A percentile compares a stretch with the other conserved stretches of the same genome.
Conservation (phyloP, 352 stramenopile species). For the Pythium sp. region DNA sequence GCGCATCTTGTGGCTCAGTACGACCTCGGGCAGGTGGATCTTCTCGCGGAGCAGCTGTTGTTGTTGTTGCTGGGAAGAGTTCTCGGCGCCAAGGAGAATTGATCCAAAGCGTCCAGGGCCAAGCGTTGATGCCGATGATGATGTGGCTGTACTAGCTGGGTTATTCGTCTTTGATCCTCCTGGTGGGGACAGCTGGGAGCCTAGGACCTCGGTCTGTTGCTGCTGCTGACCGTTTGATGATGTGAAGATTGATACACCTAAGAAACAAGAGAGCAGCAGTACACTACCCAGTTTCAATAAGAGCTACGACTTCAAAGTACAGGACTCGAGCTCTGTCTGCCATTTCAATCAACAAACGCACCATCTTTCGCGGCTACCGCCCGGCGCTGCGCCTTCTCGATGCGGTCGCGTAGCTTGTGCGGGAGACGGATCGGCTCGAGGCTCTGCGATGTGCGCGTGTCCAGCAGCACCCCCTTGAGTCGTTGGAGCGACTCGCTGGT, state of each 20-base stretch:
- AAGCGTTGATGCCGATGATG: not conserved
- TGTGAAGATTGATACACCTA: slow-evolving; percentile 60
- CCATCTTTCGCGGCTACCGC: slow-evolving; percentile 65
- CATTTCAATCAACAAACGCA: slow-evolving; percentile 9
- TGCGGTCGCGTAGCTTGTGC: slow-evolving; percentile 55
- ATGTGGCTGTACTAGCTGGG: not conserved
- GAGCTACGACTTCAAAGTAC: not conserved
- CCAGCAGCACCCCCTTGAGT: slow-evolving; percentile 26
- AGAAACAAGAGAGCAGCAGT: not conserved
- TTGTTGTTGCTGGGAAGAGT: not conserved
- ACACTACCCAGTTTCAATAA: not conserved
- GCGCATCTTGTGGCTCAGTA: slow-evolving; percentile 77
- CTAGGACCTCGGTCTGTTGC: slow-evolving; percentile 1
- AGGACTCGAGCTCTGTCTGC: not conserved
- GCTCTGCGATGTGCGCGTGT: slow-evolving; percentile 55
- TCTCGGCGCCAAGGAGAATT: not conserved
- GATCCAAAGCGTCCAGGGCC: not conserved
- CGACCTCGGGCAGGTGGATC: slow-evolving; percentile 60
- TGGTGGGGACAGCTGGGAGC: not conserved
- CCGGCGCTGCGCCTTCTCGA: slow-evolving; percentile 61
- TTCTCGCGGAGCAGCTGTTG: slow-evolving; percentile 24
- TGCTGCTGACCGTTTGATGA: slow-evolving; percentile 17
- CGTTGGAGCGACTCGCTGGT: slow-evolving; percentile 13
- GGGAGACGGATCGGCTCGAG: slow-evolving; percentile 61
- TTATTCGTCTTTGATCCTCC: not conserved